These are phyloP conservation scores for Picochlorum sp. DNA, from an alignment of 139 green algal genomes.

Conservation along the genomic window DNA sequence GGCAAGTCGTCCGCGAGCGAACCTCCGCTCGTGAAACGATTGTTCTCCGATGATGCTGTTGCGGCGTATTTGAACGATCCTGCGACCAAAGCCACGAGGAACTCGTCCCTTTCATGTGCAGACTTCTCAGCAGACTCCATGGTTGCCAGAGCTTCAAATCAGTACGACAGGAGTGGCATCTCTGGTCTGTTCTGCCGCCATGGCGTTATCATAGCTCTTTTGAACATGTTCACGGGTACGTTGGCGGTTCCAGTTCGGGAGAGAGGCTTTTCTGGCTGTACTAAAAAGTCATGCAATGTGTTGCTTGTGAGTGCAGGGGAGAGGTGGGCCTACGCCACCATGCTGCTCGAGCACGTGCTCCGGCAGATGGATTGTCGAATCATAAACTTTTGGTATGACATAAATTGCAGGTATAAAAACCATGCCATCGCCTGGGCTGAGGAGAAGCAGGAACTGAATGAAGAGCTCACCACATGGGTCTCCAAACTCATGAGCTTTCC, in stretches of 20 bases:
- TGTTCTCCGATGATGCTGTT: no score
- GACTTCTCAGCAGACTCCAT: no score
- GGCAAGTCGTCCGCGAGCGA: no score
- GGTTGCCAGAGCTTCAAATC: conserved; percentile 4
- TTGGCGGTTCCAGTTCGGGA: not conserved
- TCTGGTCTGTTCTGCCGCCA: conserved; percentile 1
- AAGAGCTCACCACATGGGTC: conserved; percentile 1
- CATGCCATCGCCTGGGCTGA: conserved; percentile 5
- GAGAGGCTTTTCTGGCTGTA: not conserved
- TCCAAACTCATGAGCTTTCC: conserved; percentile 6
- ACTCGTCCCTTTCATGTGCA: no score
- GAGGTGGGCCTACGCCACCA: conserved; percentile 4
- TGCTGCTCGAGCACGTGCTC: conserved; percentile 3
- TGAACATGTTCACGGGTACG: conserved; percentile 2
- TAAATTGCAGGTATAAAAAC: conserved; percentile 5
- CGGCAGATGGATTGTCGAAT: conserved; percentile 3
- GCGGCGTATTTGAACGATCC: no score
- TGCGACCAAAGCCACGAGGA: no score
- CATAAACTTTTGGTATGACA: conserved; percentile 3
- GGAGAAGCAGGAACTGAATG: conserved; percentile 5
- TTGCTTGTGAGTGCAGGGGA: conserved; percentile 4
- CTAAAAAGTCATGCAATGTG: conserved; percentile 1
- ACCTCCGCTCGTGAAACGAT: no score
- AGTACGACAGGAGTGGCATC: conserved; percentile 4
- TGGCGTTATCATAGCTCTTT: not conserved